Evolutionary conservation across 495 filamentous ascomycete species (phyloP).

Genomic region (Lentithecium fluviatile): DNA sequence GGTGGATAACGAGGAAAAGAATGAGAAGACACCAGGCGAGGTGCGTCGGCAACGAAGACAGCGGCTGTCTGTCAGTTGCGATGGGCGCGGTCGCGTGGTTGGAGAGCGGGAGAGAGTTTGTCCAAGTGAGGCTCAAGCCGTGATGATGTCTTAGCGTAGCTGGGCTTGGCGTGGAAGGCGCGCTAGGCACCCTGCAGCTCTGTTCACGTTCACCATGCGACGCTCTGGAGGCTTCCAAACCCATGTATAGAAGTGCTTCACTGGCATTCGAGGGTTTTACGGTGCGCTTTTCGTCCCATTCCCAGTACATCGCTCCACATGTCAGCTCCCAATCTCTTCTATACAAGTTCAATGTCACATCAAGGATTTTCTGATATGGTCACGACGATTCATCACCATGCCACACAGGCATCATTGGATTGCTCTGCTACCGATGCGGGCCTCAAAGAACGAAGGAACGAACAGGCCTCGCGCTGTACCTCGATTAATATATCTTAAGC

Average conservation of each 20-base stretch:
- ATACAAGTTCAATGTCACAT: too few species aligned
- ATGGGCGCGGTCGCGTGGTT: not conserved
- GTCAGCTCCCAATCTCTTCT: too few species aligned
- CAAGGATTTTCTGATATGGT: too few species aligned
- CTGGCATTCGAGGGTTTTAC: too few species aligned
- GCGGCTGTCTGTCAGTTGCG: not conserved
- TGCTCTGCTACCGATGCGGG: not conserved
- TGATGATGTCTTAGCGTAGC: not conserved
- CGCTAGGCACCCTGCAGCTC: too few species aligned
- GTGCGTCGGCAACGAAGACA: not conserved
- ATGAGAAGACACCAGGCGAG: not conserved
- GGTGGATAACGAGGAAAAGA: not conserved
- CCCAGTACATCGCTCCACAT: too few species aligned
- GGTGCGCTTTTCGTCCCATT: too few species aligned
- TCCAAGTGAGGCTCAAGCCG: not conserved
- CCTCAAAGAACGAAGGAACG: slow-evolving; percentile 21
- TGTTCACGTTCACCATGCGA: too few species aligned
- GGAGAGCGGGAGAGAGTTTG: not conserved
- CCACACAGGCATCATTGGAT: too few species aligned
- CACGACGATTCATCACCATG: too few species aligned
- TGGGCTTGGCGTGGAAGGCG: not conserved
- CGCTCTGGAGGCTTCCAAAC: too few species aligned
- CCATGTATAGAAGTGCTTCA: too few species aligned
- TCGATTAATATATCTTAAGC: slow-evolving; percentile 33
- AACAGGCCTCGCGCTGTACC: slow-evolving; percentile 5